Base-by-base conservation (phyloP, 2,329 filamentous ascomycete species). In the Venturia asperata region DNA sequence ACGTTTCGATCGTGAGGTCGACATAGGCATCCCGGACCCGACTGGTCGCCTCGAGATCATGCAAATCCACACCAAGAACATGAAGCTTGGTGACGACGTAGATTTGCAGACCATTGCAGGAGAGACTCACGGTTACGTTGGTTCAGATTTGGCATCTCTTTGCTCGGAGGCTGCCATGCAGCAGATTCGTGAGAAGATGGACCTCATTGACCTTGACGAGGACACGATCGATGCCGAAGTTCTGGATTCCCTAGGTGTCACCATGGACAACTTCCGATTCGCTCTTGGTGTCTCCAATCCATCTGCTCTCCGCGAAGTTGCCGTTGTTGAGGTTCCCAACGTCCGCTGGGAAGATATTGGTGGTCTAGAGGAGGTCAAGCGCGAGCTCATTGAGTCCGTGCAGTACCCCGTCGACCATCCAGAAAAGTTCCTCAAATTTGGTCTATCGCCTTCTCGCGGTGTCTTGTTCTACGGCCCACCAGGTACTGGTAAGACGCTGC, bases 161-260 rank as follows among this genome's bases (percentile, higher is more conserved):
- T 99, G 94, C 82, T 99, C 94, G 7, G 94, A 99, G 80, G 94
- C 94, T 75, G 94, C 94, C 69, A 99, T 99, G 94, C 94, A 99
- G 79, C 94, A 99, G 81, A 99, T 99, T 79, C 93, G 94, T 81
- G 94, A 99, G 81, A 99, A 99, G 89, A 99, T 99, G 94, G 94
- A 99, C 76, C 86, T 99, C 69, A 99, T 99, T 71, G 94, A 99
- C 79, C 85, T 99, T 42, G 94, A 99, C 70, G 94, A 99, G 81
- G 94, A 99, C 75, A 99, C 94, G 68, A 99, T 99, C 68, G 94
- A 99, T 73, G 94, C 94, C 39, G 94, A 99, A 81, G 94, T 99
- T 63, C 86, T 99, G 64, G 94, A 99, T 80, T 97, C 94, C 58
- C 87, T 99, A 60, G 94, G 94, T 77, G 94, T 99, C 61, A 99